A percentile compares a stretch with the other conserved stretches of the same genome.
phyloP scores from a whole-genome alignment of 2,329 filamentous ascomycete species.

The Seiridium unicorne region DNA sequence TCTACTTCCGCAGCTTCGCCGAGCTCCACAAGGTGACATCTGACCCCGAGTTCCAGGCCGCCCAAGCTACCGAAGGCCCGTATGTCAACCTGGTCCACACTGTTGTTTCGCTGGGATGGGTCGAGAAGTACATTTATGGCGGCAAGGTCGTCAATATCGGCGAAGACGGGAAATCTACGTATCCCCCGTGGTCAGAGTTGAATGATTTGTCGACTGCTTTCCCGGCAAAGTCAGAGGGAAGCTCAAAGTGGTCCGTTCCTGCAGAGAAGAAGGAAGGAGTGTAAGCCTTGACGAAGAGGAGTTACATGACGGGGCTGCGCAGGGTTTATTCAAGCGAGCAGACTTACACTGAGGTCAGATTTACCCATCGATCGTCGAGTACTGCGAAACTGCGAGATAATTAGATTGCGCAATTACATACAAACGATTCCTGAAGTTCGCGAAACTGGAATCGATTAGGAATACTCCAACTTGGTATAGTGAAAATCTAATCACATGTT shows the following conservation, averaged over 20 bases:
- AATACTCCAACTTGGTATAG: no score
- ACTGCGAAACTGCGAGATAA: no score
- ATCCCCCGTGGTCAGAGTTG: constrained; percentile 2
- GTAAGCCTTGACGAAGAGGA: not conserved
- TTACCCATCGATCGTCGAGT: no score
- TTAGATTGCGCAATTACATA: no score
- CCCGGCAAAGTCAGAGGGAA: not conserved
- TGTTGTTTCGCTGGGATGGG: constrained; percentile 13
- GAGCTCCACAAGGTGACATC: constrained; percentile 11
- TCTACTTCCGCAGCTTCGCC: constrained; percentile 14
- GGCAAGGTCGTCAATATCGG: constrained; percentile 17
- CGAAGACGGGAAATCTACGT: constrained; percentile 8
- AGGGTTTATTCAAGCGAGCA: no score
- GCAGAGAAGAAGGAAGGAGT: not conserved
- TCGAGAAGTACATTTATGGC: constrained; percentile 18
- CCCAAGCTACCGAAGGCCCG: constrained; percentile 16
- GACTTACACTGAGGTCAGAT: no score
- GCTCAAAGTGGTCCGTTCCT: not conserved
- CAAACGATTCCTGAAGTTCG: no score
- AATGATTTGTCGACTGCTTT: not conserved
- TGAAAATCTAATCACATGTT: no score
- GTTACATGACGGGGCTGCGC: no score
- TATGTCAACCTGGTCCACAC: constrained; percentile 13
- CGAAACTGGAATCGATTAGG: no score
- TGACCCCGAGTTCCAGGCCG: constrained; percentile 16